Evolutionary conservation across 192 early-diverging fungal species (phyloP), one percentile per base, ranked within the genome.

Genomic region (Gigaspora rosea): DNA sequence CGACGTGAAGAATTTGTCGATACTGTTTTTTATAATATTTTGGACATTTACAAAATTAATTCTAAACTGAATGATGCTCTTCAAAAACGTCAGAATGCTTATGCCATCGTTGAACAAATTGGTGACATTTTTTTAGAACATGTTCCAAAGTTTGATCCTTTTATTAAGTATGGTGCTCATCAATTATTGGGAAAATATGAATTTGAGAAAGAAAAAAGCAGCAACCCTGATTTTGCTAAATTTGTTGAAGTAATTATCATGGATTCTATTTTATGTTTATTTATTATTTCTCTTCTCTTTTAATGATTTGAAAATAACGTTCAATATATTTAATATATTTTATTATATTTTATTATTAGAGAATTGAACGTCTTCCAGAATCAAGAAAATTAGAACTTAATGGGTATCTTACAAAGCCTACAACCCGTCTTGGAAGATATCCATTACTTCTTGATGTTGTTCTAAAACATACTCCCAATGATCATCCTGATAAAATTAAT

Each of bases 321-420:
- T 15, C 4, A 56, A n/a, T n/a, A n/a, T n/a, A n/a, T n/a, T n/a
- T n/a, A n/a, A 75, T 58, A 48, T 22, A 48, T 16, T 58, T 75
- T 36, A 8, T 32, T 49, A 16, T 78, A n/a, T n/a, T n/a, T n/a
- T n/a, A n/a, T n/a, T n/a, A n/a, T n/a, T n/a, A 95, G 81, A 86
- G 91, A 80, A 90, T 90, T 5, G 92, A 94, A 67, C 87, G 92
- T 18, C 79, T 81, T 13, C 92, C 95, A 16, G 90, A 93, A 81
- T 91, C 90, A 73, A 86, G 94, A 46, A 95, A 93, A 74, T 82
- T 97, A 49, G 90, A 93, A 62, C 80, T 96, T 32, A 92, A 95
- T 84, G 93, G 92, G 70, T 97, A 96, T 82, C 78, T 97, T 68
- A 92, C 90, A 1, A 89, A 94, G 16, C 97, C 97, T 13, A 93